phyloP scores from a whole-genome alignment of 2,329 filamentous ascomycete genomes.

The Pseudogymnoascus verrucosus region DNA sequence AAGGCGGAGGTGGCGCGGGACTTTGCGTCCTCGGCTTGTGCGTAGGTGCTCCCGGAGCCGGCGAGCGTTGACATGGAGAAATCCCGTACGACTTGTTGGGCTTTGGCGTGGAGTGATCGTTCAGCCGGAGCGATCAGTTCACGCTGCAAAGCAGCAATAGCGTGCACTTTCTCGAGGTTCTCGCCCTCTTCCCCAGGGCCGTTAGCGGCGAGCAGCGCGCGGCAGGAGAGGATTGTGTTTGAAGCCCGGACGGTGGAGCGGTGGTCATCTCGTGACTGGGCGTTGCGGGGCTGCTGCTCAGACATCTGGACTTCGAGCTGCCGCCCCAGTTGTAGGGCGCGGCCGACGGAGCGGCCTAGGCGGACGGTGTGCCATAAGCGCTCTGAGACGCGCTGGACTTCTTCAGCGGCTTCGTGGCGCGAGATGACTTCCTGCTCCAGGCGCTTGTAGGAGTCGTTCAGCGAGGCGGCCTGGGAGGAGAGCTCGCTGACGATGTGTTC shows the following conservation, averaged over 20 bases:
- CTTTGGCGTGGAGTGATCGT: slow-evolving; percentile 60
- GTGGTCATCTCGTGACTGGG: slow-evolving; percentile 58
- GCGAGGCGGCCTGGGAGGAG: slow-evolving; percentile 67
- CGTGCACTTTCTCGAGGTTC: slow-evolving; percentile 65
- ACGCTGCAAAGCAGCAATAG: slow-evolving; percentile 62
- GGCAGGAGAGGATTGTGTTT: slow-evolving; percentile 67
- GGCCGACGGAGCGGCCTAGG: slow-evolving; percentile 65
- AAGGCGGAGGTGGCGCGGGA: slow-evolving; percentile 66
- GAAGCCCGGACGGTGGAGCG: slow-evolving; percentile 74
- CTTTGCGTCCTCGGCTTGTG: slow-evolving; percentile 66
- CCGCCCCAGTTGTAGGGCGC: slow-evolving; percentile 72
- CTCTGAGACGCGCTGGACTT: slow-evolving; percentile 69
- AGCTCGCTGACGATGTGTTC: slow-evolving; percentile 66
- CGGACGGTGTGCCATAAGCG: slow-evolving; percentile 73
- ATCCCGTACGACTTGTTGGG: slow-evolving; percentile 73
- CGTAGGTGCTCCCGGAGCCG: slow-evolving; percentile 42
- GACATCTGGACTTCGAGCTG: slow-evolving; percentile 81
- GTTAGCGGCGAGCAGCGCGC: slow-evolving; percentile 62
- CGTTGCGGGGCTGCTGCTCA: slow-evolving; percentile 47
- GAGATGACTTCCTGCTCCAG: slow-evolving; percentile 79
- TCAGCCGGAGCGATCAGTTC: slow-evolving; percentile 66
- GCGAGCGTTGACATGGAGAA: slow-evolving; percentile 64
- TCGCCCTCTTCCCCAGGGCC: slow-evolving; percentile 66
- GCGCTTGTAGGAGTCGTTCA: slow-evolving; percentile 79
- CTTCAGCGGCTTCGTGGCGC: slow-evolving; percentile 77